Evolutionary conservation across 257 asterid species (phyloP), one percentile per base, ranked within the genome.

Genomic region (Cordia subcordata): DNA sequence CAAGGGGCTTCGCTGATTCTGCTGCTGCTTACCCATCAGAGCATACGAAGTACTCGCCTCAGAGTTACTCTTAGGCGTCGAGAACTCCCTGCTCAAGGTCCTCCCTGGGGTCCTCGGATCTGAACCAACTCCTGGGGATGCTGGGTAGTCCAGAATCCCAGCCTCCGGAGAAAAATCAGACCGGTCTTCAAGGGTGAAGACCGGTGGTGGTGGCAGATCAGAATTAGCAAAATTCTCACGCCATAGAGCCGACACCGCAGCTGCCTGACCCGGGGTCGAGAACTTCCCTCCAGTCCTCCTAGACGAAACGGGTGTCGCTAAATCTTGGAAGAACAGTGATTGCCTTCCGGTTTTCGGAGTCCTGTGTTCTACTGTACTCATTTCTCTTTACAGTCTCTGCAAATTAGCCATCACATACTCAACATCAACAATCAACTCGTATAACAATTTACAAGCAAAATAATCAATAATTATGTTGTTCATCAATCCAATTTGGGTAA

Each of bases 191-290:
- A 93, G 94, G 5, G 99, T 93, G 61, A 89, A 89, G 33, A 66
- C 75, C 0, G 99, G 99, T 0, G 96, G 97, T 22, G 97, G 99
- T 1, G 97, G 99, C 38, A 93, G 94, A 82, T 93, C 97, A n/a
- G 97, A 75, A 67, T 52, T 81, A 56, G 90, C 65, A 19, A 89
- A 89, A 79, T 89, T 89, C 73, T 93, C 99, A 42, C 94, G 94
- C 96, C 99, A 86, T 27, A 93, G 75, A 35, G 99, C 95, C 1
- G 96, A 89, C 53, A 93, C 97, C 15, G 97, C 96, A 1, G 96
- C 99, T 33, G 92, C 96, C 74, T 93, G 97, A 38, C 96, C 97
- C 0, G 96, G 84, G 39, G 91, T 89, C 0, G 86, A 27, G 63
- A 78, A 83, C 66, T 83, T 93, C 1, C 84, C 90, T 15, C 87